A percentile compares a stretch with the other conserved stretches of the same genome.
These are phyloP conservation scores for Nakazawaea anatomiae DNA, from an alignment of 805 yeast species.

Conservation along the genomic window DNA sequence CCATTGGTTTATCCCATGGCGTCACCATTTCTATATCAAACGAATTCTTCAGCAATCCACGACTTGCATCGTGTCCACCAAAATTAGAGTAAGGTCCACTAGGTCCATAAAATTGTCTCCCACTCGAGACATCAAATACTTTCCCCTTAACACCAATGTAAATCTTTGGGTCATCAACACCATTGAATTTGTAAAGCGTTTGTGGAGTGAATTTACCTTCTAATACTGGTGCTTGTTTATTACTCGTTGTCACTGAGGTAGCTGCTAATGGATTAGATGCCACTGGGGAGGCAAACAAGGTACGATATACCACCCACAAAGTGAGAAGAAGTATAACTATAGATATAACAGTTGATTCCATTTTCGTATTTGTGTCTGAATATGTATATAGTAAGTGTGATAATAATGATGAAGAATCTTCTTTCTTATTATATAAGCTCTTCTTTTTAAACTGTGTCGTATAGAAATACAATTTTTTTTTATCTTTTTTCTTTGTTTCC, in stretches of 20 bases:
- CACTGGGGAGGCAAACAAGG: background rate
- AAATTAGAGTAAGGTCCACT: conserved; percentile 92
- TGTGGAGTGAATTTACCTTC: conserved; percentile 61
- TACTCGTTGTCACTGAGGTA: background rate
- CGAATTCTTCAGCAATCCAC: conserved; percentile 86
- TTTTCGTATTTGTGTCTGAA: background rate
- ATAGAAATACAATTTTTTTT: too few relatives aligned
- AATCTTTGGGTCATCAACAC: conserved; percentile 73
- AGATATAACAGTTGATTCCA: background rate
- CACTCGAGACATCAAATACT: conserved; percentile 78
- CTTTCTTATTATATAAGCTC: too few relatives aligned
- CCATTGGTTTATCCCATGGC: conserved; percentile 73
- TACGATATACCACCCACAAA: background rate
- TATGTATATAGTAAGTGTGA: background rate
- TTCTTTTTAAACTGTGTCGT: too few relatives aligned
- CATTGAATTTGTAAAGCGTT: conserved; percentile 71
- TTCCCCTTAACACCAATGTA: conserved; percentile 81
- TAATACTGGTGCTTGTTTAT: conserved; percentile 19
- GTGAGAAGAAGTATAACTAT: background rate
- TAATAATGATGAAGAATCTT: too few relatives aligned
- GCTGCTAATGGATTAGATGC: background rate
- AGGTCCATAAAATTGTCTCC: conserved; percentile 88
- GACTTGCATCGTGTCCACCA: conserved; percentile 93
- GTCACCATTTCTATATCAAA: conserved; percentile 64
- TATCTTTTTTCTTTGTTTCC: too few relatives aligned